A percentile compares a stretch with the other conserved stretches of the same genome.
Evolutionary conservation across 768 basidiomycete genomes (phyloP).

Genomic region (Termitomyces sp.): DNA sequence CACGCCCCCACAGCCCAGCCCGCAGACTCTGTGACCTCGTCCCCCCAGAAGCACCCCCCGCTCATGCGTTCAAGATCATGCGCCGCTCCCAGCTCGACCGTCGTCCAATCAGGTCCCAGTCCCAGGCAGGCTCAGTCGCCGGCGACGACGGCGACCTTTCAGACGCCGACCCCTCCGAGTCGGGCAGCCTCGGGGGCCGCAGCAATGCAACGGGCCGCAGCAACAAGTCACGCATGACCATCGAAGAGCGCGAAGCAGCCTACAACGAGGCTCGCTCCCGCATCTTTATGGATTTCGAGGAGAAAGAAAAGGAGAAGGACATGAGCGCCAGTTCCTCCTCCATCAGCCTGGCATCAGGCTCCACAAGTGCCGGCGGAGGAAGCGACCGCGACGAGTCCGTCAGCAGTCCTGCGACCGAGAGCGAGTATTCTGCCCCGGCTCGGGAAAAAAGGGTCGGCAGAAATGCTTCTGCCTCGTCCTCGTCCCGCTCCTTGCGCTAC

Average conservation of each 20-base stretch:
- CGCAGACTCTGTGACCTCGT: slow-evolving; percentile 73
- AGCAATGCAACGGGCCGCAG: slow-evolving; percentile 58
- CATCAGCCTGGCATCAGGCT: slow-evolving; percentile 63
- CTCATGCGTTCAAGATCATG: slow-evolving; percentile 89
- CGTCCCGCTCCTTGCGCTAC: slow-evolving; percentile 53
- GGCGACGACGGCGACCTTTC: slow-evolving; percentile 76
- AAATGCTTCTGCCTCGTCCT: slow-evolving; percentile 46
- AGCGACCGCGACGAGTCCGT: slow-evolving; percentile 62
- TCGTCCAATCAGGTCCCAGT: slow-evolving; percentile 44
- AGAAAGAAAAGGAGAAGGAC: slow-evolving; percentile 67
- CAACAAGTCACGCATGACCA: slow-evolving; percentile 68
- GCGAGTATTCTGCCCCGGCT: slow-evolving; percentile 64
- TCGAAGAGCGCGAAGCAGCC: slow-evolving; percentile 85
- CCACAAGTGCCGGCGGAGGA: slow-evolving; percentile 40
- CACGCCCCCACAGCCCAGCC: slow-evolving; percentile 44
- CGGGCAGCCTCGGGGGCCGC: slow-evolving; percentile 69
- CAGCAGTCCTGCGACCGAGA: slow-evolving; percentile 73
- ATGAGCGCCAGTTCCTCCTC: slow-evolving; percentile 75
- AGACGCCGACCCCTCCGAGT: slow-evolving; percentile 74
- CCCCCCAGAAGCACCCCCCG: slow-evolving; percentile 61
- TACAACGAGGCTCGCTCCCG: slow-evolving; percentile 82
- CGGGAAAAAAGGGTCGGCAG: slow-evolving; percentile 51
- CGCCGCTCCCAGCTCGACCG: slow-evolving; percentile 55
- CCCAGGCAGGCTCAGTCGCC: slow-evolving; percentile 66
- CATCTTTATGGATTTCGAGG: slow-evolving; percentile 82